Conservation (phyloP, 2,329 filamentous ascomycete species). For the Penicillium capsulatum region DNA sequence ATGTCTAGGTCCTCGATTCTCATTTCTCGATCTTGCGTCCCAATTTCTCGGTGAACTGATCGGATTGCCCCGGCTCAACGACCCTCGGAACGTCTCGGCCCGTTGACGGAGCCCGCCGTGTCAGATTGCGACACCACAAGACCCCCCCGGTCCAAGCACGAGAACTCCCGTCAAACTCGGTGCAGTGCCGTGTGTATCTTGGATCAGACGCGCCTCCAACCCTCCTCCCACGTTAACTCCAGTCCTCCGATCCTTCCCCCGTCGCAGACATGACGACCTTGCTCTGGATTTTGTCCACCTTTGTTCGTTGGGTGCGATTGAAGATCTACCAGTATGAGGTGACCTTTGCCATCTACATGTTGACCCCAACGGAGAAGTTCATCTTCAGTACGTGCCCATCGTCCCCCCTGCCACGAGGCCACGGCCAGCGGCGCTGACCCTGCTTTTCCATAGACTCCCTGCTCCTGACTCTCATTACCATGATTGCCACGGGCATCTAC, state of each 20-base stretch:
- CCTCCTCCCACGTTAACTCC: too few species aligned
- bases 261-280: conserved; percentile 23
- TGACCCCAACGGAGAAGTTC: conserved; percentile 92
- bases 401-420: background rate
- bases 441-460: conserved; percentile 64
- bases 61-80: too few species aligned
- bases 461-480: conserved; percentile 81
- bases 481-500: conserved; percentile 79
- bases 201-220: too few species aligned
- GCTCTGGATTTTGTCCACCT: conserved; percentile 43
- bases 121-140: too few species aligned
- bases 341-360: conserved; percentile 94
- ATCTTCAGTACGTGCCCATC: conserved; percentile 79
- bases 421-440: background rate
- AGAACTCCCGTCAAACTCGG: too few species aligned
- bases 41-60: too few species aligned
- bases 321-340: conserved; percentile 99
- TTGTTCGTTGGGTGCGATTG: conserved; percentile 82
- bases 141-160: too few species aligned
- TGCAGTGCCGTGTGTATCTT: too few species aligned
- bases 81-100: too few species aligned
- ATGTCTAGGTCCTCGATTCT: too few species aligned
- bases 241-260: background rate
- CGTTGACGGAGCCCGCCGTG: too few species aligned
- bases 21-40: too few species aligned